phyloP scores from a whole-genome alignment of 176 grass and related monocot species.

The Areca catechu region DNA sequence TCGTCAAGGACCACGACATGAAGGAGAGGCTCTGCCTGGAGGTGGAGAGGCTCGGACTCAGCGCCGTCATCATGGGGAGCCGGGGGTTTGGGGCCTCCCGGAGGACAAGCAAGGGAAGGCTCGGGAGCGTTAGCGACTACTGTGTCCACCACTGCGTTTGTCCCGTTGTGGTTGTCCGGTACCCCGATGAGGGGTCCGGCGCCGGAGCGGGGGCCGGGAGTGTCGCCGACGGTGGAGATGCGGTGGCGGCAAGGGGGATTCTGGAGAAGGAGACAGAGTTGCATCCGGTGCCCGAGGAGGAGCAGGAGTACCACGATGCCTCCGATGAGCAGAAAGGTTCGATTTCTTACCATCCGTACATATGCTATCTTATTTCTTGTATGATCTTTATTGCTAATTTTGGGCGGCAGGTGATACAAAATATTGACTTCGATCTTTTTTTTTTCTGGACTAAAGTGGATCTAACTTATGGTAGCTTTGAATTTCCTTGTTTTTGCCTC shows the following conservation, averaged over 20 bases:
- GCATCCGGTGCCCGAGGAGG: conserved; percentile 49
- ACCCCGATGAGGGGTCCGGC: conserved; percentile 41
- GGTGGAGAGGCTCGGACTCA: conserved; percentile 67
- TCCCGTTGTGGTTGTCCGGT: conserved; percentile 72
- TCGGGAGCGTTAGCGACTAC: conserved; percentile 89
- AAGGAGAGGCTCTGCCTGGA: conserved; percentile 92
- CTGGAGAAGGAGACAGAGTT: conserved; percentile 17
- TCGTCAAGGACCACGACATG: conserved; percentile 98
- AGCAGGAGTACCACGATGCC: conserved; percentile 49
- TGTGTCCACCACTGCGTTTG: conserved; percentile 93
- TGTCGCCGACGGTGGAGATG: conserved; percentile 5
- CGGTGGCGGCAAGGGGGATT: conserved; percentile 16
- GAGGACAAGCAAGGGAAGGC: conserved; percentile 47
- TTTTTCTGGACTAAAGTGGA: no score
- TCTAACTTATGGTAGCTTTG: no score
- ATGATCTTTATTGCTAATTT: no score
- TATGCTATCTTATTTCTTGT: neutral
- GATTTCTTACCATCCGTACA: neutral
- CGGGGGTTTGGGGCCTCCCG: conserved; percentile 74
- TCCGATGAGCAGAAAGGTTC: conserved; percentile 49
- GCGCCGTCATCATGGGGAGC: conserved; percentile 93
- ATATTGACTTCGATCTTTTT: no score
- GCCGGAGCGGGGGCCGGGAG: neutral
- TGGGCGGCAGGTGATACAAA: no score
- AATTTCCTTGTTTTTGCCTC: no score